Evolutionary conservation across 2,329 filamentous ascomycete genomes (phyloP).

Genomic region (Metarhizium guizhouense): DNA sequence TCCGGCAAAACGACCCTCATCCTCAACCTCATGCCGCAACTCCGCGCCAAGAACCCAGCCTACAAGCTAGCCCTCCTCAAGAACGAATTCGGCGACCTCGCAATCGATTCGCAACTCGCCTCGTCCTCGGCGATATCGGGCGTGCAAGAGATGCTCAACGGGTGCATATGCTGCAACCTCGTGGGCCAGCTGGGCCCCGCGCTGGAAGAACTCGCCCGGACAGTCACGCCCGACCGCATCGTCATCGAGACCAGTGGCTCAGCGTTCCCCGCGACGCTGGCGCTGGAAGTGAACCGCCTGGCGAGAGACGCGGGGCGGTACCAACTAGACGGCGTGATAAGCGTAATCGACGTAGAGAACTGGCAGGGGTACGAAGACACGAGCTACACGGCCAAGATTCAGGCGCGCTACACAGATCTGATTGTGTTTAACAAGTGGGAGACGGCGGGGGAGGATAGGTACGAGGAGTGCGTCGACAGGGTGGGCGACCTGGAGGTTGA

Average conservation of each 20-base stretch:
- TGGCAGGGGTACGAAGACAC: constrained; percentile 91
- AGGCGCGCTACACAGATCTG: constrained; percentile 83
- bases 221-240: constrained; percentile 65
- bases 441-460: constrained; percentile 57
- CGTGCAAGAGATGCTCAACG: constrained; percentile 87
- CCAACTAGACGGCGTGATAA: constrained; percentile 77
- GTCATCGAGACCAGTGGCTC: constrained; percentile 89
- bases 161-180: constrained; percentile 98
- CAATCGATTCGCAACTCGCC: constrained; percentile 87
- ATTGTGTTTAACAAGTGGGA: constrained; percentile 96
- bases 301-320: constrained; percentile 61
- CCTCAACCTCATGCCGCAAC: constrained; percentile 85
- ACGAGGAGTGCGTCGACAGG: constrained; percentile 70
- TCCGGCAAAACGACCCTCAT: constrained; percentile 95
- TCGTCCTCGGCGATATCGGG: constrained; percentile 74
- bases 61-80: constrained; percentile 94
- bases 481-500: constrained; percentile 76
- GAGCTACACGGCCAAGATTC: constrained; percentile 77
- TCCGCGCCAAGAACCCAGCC: constrained; percentile 56
- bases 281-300: constrained; percentile 80
- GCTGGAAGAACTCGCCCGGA: constrained; percentile 59
- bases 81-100: constrained; percentile 95
- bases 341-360: constrained; percentile 89
- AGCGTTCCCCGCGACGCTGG: constrained; percentile 80
- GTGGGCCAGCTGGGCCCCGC: constrained; percentile 83